Evolutionary conservation across 768 basidiomycete species (phyloP).

Genomic region (Cubamyces sp.): DNA sequence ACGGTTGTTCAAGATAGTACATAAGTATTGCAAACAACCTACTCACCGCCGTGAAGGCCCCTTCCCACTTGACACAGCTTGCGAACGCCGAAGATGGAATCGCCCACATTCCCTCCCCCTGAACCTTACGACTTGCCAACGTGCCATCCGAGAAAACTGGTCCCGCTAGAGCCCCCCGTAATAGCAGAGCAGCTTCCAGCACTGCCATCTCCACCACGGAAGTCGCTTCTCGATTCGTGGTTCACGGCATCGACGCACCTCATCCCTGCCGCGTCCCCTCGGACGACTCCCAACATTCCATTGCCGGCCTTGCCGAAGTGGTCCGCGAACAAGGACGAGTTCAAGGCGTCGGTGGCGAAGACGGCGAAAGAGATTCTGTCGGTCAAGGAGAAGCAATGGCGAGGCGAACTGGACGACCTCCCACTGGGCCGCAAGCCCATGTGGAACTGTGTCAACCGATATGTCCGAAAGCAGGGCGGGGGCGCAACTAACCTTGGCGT

Average conservation of each 20-base stretch:
- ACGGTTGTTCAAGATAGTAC: no score
- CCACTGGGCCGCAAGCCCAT: conserved; percentile 43
- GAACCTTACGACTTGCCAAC: conserved; percentile 13
- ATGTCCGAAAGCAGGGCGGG: conserved; percentile 44
- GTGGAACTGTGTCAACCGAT: conserved; percentile 78
- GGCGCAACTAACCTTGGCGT: conserved; percentile 43
- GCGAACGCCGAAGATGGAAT: conserved; percentile 1
- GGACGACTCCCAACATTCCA: conserved; percentile 48
- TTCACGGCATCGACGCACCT: conserved; percentile 58
- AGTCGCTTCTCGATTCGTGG: conserved; percentile 34
- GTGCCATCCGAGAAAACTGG: conserved; percentile 12
- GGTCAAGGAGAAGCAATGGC: conserved; percentile 37
- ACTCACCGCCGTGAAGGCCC: no score
- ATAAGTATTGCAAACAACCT: no score
- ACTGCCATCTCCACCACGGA: conserved; percentile 45
- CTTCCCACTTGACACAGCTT: no score
- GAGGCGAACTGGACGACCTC: conserved; percentile 28
- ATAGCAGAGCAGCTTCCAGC: conserved; percentile 32
- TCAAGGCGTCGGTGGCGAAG: conserved; percentile 30
- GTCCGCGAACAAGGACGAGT: conserved; percentile 40
- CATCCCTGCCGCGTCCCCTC: conserved; percentile 55
- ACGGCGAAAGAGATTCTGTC: conserved; percentile 34
- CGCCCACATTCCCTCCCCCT: conserved; percentile 20
- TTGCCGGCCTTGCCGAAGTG: conserved; percentile 39
- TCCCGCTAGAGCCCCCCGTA: conserved; percentile 16